phyloP scores from a whole-genome alignment of 306 rosid species.

The Erythrophleum fordii region DNA sequence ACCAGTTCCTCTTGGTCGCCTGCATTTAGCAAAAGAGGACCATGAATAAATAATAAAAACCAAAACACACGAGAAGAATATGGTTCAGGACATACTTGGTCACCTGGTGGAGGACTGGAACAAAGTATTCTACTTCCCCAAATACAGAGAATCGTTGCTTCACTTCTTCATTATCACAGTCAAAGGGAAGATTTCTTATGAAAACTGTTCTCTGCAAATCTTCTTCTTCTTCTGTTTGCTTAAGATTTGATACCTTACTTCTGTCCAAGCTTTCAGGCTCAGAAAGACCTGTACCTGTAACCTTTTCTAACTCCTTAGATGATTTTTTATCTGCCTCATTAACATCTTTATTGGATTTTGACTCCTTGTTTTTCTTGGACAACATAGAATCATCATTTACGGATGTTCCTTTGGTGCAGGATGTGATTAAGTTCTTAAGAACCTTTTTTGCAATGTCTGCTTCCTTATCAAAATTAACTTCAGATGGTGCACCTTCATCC shows the following conservation, averaged over 20 bases:
- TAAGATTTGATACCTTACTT: slow-evolving; percentile 42
- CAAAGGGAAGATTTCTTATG: slow-evolving; percentile 87
- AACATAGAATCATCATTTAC: slow-evolving; percentile 41
- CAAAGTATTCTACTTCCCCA: slow-evolving; percentile 84
- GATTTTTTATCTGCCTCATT: slow-evolving; percentile 44
- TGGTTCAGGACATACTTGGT: slow-evolving; percentile 67
- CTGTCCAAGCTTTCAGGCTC: slow-evolving; percentile 50
- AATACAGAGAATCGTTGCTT: slow-evolving; percentile 83
- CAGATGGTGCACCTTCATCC: slow-evolving; percentile 51
- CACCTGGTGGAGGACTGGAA: slow-evolving; percentile 84
- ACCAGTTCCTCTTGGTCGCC: slow-evolving; percentile 96
- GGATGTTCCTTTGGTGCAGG: slow-evolving; percentile 57
- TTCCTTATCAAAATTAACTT: slow-evolving; percentile 81
- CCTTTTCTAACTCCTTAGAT: slow-evolving; percentile 55
- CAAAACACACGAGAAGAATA: slow-evolving; percentile 20
- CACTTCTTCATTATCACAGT: slow-evolving; percentile 72
- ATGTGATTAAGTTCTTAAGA: slow-evolving; percentile 62
- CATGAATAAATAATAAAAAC: slow-evolving; percentile 36
- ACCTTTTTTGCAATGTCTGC: slow-evolving; percentile 84
- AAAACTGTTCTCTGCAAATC: slow-evolving; percentile 81
- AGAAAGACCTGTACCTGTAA: slow-evolving; percentile 39
- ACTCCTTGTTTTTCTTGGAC: slow-evolving; percentile 47
- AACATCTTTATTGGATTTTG: slow-evolving; percentile 42
- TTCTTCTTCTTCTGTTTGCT: slow-evolving; percentile 58
- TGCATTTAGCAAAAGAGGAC: slow-evolving; percentile 47